A percentile compares a stretch with the other conserved stretches of the same genome.
phyloP scores from a whole-genome alignment of 2,329 filamentous ascomycete genomes.

The Phyllosticta citribraziliensis region DNA sequence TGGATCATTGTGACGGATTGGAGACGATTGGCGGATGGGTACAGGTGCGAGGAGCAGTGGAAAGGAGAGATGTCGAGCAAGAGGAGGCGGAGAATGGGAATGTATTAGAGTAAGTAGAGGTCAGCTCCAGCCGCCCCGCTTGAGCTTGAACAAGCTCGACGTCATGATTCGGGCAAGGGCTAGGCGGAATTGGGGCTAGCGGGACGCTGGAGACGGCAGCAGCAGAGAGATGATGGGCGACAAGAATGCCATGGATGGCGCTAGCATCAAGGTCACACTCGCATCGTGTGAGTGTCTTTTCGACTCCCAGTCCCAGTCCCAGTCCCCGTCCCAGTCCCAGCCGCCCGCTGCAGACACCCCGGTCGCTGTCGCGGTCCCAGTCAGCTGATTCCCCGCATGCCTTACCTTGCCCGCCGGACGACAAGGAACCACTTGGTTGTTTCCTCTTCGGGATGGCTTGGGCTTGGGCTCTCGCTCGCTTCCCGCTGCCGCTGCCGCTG shows the following conservation, averaged over 20 bases:
- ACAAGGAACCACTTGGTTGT: background rate
- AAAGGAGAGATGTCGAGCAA: constrained; percentile 2
- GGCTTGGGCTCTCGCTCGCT: background rate
- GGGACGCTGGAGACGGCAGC: constrained; percentile 1
- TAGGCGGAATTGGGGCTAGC: background rate
- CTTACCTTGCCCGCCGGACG: background rate
- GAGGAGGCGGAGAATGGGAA: constrained; percentile 1
- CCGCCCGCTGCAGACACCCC: background rate
- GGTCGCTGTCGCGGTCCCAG: no score
- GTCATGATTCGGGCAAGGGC: background rate
- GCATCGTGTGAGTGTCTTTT: background rate
- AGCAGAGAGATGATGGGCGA: background rate
- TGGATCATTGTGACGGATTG: constrained; percentile 9
- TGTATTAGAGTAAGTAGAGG: background rate
- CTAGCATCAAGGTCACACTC: background rate
- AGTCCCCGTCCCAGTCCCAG: background rate
- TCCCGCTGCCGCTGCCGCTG: background rate
- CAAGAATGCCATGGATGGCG: background rate
- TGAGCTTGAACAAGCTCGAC: background rate
- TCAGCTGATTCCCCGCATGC: background rate
- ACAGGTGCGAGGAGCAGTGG: background rate
- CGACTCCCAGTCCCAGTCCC: background rate
- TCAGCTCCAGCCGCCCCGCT: constrained; percentile 1
- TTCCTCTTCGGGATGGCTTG: background rate
- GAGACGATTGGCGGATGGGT: background rate